Percentiles rank a stretch among this genome's conserved stretches.
phyloP scores from a whole-genome alignment of 1,139 yeast species.

The Yamadazyma oceani region DNA sequence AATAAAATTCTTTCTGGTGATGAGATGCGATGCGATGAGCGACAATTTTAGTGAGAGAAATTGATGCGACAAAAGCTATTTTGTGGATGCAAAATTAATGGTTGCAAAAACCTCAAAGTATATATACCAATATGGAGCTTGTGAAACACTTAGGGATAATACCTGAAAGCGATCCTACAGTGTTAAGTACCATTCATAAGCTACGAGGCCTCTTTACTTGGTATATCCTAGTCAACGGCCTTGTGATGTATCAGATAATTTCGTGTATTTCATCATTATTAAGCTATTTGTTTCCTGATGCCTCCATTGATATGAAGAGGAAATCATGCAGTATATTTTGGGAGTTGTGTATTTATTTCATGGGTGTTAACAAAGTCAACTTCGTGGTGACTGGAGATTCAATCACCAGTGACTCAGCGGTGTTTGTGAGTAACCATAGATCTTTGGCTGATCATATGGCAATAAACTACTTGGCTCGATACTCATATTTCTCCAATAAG shows the following conservation, averaged over 20 bases:
- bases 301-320: slow-evolving; percentile 24
- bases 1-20: slow-evolving; percentile 9
- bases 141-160: slow-evolving; percentile 23
- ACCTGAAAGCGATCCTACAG: slow-evolving; percentile 14
- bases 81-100: neutral
- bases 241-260: slow-evolving; percentile 27
- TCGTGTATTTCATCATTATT: slow-evolving; percentile 19
- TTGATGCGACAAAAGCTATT: slow-evolving; percentile 3
- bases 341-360: slow-evolving; percentile 33
- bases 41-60: neutral
- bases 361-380: slow-evolving; percentile 37
- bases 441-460: slow-evolving; percentile 56
- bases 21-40: slow-evolving; percentile 11
- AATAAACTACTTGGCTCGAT: slow-evolving; percentile 43
- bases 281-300: slow-evolving; percentile 28
- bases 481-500: slow-evolving; percentile 15
- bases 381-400: slow-evolving; percentile 44
- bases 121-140: slow-evolving; percentile 15
- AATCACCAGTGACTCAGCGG: slow-evolving; percentile 45
- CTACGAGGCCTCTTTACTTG: slow-evolving; percentile 21
- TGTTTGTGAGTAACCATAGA: slow-evolving; percentile 53
- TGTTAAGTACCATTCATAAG: slow-evolving; percentile 12
- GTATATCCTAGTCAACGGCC: slow-evolving; percentile 15
- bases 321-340: slow-evolving; percentile 30
- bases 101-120: neutral